Percentiles rank a stretch among this genome's conserved stretches.
phyloP scores from a whole-genome alignment of 2,329 filamentous ascomycete species.

The Penicillium vulpinum region DNA sequence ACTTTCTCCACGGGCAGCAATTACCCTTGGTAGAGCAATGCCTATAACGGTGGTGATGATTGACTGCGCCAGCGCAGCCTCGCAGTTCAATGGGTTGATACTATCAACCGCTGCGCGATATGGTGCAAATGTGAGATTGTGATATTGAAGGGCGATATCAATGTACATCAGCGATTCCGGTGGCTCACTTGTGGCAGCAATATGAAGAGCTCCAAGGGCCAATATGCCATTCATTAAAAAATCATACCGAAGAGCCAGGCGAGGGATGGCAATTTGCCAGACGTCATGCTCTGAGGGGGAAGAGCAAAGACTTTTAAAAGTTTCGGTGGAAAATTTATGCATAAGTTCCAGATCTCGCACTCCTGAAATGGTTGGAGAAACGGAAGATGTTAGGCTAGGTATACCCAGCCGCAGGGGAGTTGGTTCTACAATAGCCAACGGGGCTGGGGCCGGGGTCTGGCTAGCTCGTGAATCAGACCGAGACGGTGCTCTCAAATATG shows the following conservation, averaged over 20 bases:
- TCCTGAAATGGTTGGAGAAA: constrained; percentile 18
- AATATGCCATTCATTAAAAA: constrained; percentile 46
- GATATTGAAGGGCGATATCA: constrained; percentile 39
- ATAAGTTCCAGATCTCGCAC: constrained; percentile 52
- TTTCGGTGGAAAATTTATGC: constrained; percentile 53
- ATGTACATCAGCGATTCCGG: constrained; percentile 36
- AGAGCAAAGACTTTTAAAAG: constrained; percentile 46
- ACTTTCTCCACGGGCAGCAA: constrained; percentile 29
- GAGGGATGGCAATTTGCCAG: constrained; percentile 46
- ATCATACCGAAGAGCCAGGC: constrained; percentile 41
- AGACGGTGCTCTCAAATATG: constrained; percentile 26
- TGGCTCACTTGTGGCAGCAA: constrained; percentile 34
- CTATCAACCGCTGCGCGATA: constrained; percentile 38
- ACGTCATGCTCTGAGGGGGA: constrained; percentile 32
- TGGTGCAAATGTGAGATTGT: constrained; percentile 36
- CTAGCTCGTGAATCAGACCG: constrained; percentile 11
- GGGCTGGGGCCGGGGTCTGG: constrained; percentile 1
- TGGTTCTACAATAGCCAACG: constrained; percentile 9
- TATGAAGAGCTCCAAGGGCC: constrained; percentile 43
- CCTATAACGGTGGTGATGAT: constrained; percentile 39
- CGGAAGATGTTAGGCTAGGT: constrained; percentile 18
- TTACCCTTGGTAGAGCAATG: constrained; percentile 38
- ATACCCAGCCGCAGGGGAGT: constrained; percentile 14
- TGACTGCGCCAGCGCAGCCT: constrained; percentile 41
- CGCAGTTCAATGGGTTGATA: constrained; percentile 38